Base-by-base conservation (phyloP, 345 rosid genomes). In the Nephelium lappaceum region DNA sequence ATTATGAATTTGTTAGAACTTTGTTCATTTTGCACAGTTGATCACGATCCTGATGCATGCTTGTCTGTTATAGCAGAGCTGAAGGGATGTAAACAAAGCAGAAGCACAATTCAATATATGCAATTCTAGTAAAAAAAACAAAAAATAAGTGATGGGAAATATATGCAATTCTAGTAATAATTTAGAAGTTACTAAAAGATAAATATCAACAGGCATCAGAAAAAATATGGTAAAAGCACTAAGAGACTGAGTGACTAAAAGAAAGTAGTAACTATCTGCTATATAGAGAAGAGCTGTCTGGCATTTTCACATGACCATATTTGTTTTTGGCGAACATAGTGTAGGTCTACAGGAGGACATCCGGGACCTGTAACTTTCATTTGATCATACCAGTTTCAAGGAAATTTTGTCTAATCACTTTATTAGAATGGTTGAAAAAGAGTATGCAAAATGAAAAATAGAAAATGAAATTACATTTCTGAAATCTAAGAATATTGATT, bases 1-100 rank as follows among this genome's bases (percentile, higher is more conserved):
- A 8, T 45, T 16, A 74, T 25, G 36, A 19, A 73, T 31, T 53
- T 51, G 58, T 49, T 42, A 16, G 41, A 42, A 43, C 27, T 62
- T 63, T 19, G 23, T 43, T 74, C 60, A 74, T 19, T 74, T 62
- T 62, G 11, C 60, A 74, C 43, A 62, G 25, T 10, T 61, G 47
- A 25, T 24, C 69, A 10, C 63, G 43, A 10, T 25, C 63, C 24
- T 63, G 39, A 24, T 61, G 8, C 8, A 68, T 61, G 55, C 19
- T 41, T 42, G 15, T 14, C 68, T 61, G 55, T 42, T 73, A 61
- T 5, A 41, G 41, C 42, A 61, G 55, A 42, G 47, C 36, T 36
- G 21, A 18, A 66, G 11, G n/a, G n/a, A 18, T 51, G 55, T 49
- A 51, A 15, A n/a, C 3, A 72, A 71, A 53, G 49, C 47, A 57